Evolutionary conservation across 352 stramenopile species (phyloP).

Genomic region (Phytophthora palmivora): DNA sequence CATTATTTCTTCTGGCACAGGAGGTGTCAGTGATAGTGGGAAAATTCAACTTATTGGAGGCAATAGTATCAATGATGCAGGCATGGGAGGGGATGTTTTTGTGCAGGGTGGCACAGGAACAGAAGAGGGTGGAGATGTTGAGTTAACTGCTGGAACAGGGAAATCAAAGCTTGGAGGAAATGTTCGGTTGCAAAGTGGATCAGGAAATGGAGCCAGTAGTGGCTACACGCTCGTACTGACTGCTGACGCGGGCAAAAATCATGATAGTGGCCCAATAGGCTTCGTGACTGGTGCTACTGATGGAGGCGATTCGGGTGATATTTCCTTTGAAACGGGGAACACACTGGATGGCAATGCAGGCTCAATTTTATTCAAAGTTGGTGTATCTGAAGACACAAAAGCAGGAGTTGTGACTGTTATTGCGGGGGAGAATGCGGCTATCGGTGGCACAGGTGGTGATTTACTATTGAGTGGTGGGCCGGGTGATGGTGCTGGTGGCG

Average conservation of each 20-base stretch:
- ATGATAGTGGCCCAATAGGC: conserved; percentile 32
- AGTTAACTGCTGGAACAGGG: conserved; percentile 38
- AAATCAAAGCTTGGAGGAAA: conserved; percentile 31
- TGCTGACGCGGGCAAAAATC: conserved; percentile 30
- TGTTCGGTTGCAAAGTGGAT: conserved; percentile 37
- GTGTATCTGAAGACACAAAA: conserved; percentile 19
- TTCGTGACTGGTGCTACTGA: conserved; percentile 41
- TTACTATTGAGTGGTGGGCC: conserved; percentile 24
- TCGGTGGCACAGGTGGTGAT: conserved; percentile 21
- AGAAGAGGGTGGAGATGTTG: conserved; percentile 30
- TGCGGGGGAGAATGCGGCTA: conserved; percentile 26
- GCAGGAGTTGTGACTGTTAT: conserved; percentile 26
- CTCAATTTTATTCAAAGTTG: conserved; percentile 38
- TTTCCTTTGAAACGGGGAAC: conserved; percentile 38
- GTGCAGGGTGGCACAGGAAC: conserved; percentile 42
- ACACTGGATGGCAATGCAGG: conserved; percentile 31
- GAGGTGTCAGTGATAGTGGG: conserved; percentile 27
- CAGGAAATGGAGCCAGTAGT: conserved; percentile 34
- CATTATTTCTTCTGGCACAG: conserved; percentile 30
- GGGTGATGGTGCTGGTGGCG: conserved; percentile 23
- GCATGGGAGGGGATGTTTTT: conserved; percentile 38
- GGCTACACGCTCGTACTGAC: conserved; percentile 38
- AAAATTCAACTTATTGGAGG: conserved; percentile 39
- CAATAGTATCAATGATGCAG: conserved; percentile 30
- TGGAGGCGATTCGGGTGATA: conserved; percentile 40